Conservation (phyloP, 1,139 yeast genomes). For the Candida buenavistaensis region DNA sequence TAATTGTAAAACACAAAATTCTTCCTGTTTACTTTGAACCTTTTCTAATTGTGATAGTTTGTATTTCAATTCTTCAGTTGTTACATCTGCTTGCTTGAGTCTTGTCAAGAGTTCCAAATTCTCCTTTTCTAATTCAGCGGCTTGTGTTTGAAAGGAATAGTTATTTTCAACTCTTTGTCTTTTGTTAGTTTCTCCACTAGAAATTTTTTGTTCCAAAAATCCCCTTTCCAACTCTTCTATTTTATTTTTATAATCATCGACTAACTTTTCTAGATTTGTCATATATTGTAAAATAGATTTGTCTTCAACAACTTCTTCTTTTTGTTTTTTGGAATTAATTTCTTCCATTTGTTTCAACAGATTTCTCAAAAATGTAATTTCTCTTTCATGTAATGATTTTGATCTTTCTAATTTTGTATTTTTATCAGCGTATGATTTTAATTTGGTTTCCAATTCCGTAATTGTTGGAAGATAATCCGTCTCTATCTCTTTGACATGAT, state of each 20-base stretch:
- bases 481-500: constrained; percentile 11
- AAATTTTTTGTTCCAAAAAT: constrained; percentile 9
- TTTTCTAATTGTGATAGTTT: constrained; percentile 31
- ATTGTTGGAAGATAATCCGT: constrained; percentile 20
- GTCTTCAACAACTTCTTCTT: constrained; percentile 17
- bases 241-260: constrained; percentile 60
- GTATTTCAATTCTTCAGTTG: constrained; percentile 30
- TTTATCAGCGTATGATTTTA: constrained; percentile 23
- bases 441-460: constrained; percentile 15
- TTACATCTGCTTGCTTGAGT: constrained; percentile 31
- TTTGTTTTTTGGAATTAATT: constrained; percentile 20
- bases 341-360: constrained; percentile 37
- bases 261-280: constrained; percentile 47
- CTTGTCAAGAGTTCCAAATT: constrained; percentile 41
- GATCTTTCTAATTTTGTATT: constrained; percentile 53
- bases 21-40: constrained; percentile 31
- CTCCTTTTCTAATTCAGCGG: constrained; percentile 38
- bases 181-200: constrained; percentile 1
- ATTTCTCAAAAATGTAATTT: constrained; percentile 57
- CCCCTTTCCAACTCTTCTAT: constrained; percentile 43
- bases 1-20: constrained; percentile 58
- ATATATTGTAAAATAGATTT: constrained; percentile 36
- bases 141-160: constrained; percentile 22
- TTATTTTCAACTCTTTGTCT: constrained; percentile 1
- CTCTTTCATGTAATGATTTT: constrained; percentile 55